These are phyloP conservation scores for Beauveria brongniartii DNA, from an alignment of 2,329 filamentous ascomycete species.

Conservation along the genomic window DNA sequence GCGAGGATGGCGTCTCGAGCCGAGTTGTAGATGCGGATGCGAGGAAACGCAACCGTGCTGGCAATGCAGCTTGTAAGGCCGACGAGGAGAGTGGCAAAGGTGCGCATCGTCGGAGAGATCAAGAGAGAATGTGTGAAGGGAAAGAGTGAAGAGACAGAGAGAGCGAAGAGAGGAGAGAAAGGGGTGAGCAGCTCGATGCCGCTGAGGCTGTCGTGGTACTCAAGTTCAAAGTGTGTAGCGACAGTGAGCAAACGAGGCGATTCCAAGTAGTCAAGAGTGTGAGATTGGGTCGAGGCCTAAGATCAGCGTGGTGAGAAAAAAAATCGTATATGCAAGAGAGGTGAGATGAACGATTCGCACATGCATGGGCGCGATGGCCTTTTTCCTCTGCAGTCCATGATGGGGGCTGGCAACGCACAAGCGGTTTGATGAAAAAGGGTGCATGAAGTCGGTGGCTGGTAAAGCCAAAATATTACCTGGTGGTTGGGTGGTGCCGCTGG, in stretches of 20 bases:
- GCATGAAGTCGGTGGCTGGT: slow-evolving; percentile 6
- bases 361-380: slow-evolving; percentile 7
- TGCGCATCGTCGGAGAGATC: slow-evolving; percentile 20
- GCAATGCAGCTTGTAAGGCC: slow-evolving; percentile 23
- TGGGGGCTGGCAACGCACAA: neutral
- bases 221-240: neutral
- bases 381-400: slow-evolving; percentile 3
- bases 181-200: neutral
- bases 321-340: neutral
- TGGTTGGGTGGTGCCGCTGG: neutral
- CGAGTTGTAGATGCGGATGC: slow-evolving; percentile 14
- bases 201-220: neutral
- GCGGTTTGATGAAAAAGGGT: neutral
- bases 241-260: neutral
- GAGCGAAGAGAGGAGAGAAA: no score
- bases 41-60: slow-evolving; percentile 21
- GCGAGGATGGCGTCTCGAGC: slow-evolving; percentile 3
- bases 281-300: neutral
- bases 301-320: neutral
- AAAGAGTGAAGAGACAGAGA: neutral
- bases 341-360: neutral
- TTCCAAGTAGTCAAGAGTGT: neutral
- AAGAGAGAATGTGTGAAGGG: neutral
- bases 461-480: neutral
- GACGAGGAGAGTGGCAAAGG: slow-evolving; percentile 21